Evolutionary conservation across 352 stramenopile species (phyloP), one percentile per base, ranked within the genome.

Genomic region (Phytophthora uliginosa): DNA sequence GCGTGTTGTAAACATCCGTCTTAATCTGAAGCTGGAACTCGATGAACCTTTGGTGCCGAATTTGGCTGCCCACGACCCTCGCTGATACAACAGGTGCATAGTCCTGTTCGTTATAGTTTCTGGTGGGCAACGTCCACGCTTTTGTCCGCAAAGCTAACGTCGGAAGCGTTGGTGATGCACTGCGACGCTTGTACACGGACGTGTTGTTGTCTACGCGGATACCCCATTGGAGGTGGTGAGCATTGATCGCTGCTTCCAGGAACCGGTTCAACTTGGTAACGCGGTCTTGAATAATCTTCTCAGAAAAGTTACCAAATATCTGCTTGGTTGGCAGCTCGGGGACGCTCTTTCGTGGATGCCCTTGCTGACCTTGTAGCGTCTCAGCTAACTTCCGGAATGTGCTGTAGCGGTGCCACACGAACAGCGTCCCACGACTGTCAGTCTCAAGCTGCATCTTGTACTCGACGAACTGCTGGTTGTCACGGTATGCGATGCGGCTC

Each of bases 361-460:
- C 70, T 40, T 86, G 83, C 67, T 88, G 86, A 40, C 64, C 82
- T 63, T 85, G 76, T 45, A 90, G 64, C 47, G 76, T 84, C 38
- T 77, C 81, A 8, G 80, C 82, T n/a, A 90, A 52, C 59, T 86
- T 88, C 31, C 80, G 77, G 69, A 88, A 89, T 52, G 80, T 89
- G 40, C 75, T 86, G 69, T 88, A 90, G 26, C 82, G 80, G 36
- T 90, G 74, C 82, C 80, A 90, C 59, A 86, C 80, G 50, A 78
- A 86, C 33, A 90, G 34, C 8, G 73, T 85, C 31, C 82, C 82
- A 28, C 78, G 80, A n/a, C 48, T 84, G 58, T 88, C 83, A 13
- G 82, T 90, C 69, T 90, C 78, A 52, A 86, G 84, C 51, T 85
- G 76, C 22, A 90, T 51, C 33, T 85, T 85, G 71, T 86, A 90